Base-by-base conservation (phyloP, 371 early-diverging fungal genomes). In the Lichtheimia hyalospora region DNA sequence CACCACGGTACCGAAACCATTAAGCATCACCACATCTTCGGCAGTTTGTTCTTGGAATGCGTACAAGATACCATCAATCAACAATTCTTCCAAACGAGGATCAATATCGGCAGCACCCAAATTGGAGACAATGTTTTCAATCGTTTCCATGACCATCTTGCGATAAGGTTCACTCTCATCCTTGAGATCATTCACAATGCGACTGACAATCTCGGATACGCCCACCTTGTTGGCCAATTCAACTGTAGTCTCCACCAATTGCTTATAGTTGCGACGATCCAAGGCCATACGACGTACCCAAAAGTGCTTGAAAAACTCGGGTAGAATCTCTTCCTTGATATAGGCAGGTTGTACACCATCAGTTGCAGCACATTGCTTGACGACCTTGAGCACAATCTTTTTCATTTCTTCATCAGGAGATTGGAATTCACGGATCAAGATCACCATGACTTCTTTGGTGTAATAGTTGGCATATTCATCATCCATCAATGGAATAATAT, bases 371-470 rank as follows among this genome's bases (percentile, higher is more conserved):
- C 97, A 96, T 73, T 98, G 97, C 73, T 94, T 94, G 61, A 97
- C 90, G 1, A 97, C 98, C 73, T 94, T 93, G 28, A 99, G 83
- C 14, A 99, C 97, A 79, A 97, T 95, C 83, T 93, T 95, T 66
- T 94, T 94, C 96, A 98, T 97, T 64, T 96, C 95, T 69, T 96
- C 97, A 67, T 99, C 97, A 18, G 96, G 95, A 7, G 96, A 91
- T 71, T 93, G 92, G 82, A 99, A 97, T 69, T 99, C 98, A 54
- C 96, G 89, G 48, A 96, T 90, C 64, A 99, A 72, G 34, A 92
- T 91, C 10, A 84, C 71, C 95, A 98, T 94, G 41, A 96, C 92
- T 65, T 95, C 92, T 70, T 90, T 89, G 20, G 96, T 95, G 73
- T 95, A 95, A 63, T 90, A 89, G 72, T 89, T 93, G 62, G 97